Evolutionary conservation across 2,329 filamentous ascomycete species (phyloP), one percentile per base, ranked within the genome.

Genomic region (Venturia carpophila): DNA sequence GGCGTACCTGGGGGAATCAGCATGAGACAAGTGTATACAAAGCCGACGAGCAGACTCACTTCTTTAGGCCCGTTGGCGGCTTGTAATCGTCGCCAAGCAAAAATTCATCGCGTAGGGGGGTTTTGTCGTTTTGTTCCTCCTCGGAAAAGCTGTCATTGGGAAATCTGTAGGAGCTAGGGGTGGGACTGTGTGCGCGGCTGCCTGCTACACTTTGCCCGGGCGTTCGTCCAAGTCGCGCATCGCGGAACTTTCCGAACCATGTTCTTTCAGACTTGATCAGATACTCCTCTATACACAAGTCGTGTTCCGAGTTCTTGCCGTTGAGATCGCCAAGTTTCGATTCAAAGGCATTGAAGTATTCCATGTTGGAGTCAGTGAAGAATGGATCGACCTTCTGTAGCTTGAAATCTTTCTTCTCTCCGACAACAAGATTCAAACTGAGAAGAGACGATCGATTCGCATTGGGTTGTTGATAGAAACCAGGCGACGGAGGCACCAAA

Each of bases 361-460:
- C 79, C 41, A 84, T 85, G 42, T 80, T 84, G 60, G 82, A 81
- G 71, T 88, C 86, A 6, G 83, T 87, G 75, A 89, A 89, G 75
- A 84, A 86, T 2, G 85, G 86, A 68, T 86, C 84, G 0, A 88
- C 83, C 65, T 87, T 85, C 71, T 88, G 86, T 19, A 87, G 79
- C 67, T 83, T 82, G 71, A 82, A 85, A 69, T 86, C 81, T 64
- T 82, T 82, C 71, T 85, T 85, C 66, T 84, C 83, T 21, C 84
- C 83, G 34, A 87, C 79, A 39, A 88, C 79, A 2, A 79, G 79
- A 10, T 58, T 77, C 4, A 86, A 76, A 37, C 82, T 85, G 34
- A 87, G 76, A 9, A 45, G 19, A 15, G 64, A 3, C 77, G 75
- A 63, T 41, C 64, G 55, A 24, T 63, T 43, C 24, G 62, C 30